These are phyloP conservation scores for Phytophthora quininea DNA, from an alignment of 352 stramenopile genomes.

Conservation along the genomic window DNA sequence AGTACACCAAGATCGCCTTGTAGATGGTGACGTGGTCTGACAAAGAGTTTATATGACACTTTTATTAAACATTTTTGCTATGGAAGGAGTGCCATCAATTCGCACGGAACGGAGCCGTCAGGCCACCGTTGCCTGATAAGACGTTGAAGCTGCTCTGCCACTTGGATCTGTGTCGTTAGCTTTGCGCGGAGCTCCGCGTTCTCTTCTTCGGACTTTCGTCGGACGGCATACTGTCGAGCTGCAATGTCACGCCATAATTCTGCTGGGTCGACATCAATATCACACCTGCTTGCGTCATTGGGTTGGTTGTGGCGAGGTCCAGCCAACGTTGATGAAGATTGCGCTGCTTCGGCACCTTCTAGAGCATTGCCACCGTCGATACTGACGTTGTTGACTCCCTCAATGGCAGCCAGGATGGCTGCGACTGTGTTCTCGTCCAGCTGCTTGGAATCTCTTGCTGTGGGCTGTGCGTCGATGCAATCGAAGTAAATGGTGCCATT, in stretches of 20 bases:
- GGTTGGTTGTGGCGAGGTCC: neutral
- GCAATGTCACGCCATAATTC: slow-evolving; percentile 14
- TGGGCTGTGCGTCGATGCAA: too few species aligned
- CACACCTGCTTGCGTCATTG: neutral
- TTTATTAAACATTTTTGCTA: neutral
- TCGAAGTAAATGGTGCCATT: too few species aligned
- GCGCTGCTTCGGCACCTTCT: too few species aligned
- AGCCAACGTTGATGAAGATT: too few species aligned
- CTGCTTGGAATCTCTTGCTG: too few species aligned
- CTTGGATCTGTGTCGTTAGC: slow-evolving; percentile 12
- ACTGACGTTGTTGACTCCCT: too few species aligned
- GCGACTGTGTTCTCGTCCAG: too few species aligned
- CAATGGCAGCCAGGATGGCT: too few species aligned
- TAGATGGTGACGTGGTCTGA: neutral
- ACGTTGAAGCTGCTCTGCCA: slow-evolving; percentile 13
- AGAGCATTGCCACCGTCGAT: too few species aligned
- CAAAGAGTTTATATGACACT: neutral
- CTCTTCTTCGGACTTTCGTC: slow-evolving; percentile 14
- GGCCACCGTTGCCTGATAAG: neutral
- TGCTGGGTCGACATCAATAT: neutral
- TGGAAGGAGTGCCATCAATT: neutral
- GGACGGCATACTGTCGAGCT: slow-evolving; percentile 6
- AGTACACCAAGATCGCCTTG: neutral
- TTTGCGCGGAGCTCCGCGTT: slow-evolving; percentile 10
- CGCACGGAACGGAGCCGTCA: neutral